phyloP scores from a whole-genome alignment of 1,139 yeast species.

The Blastobotrys petasosporus region DNA sequence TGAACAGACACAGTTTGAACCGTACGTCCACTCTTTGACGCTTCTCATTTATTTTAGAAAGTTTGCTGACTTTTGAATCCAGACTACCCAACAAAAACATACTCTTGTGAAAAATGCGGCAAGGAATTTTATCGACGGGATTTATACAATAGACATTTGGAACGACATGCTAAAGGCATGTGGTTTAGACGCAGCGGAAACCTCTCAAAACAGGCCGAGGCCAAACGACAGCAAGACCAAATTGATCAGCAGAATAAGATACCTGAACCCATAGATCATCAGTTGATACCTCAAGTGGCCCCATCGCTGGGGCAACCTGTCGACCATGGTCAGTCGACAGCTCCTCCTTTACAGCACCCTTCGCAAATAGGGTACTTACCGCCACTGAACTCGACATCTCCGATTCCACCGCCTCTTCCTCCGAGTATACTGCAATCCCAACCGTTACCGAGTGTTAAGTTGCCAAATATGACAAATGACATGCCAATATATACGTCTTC shows the following conservation, averaged over 20 bases:
- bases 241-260: too few species aligned
- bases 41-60: too few species aligned
- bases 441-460: not conserved
- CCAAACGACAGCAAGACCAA: not conserved
- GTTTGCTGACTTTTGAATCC: constrained; percentile 1
- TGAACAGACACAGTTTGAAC: constrained; percentile 19
- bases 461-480: not conserved
- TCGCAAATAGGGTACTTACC: not conserved
- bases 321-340: too few species aligned
- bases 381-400: not conserved
- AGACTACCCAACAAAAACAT: constrained; percentile 18
- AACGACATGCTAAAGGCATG: constrained; percentile 17
- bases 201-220: constrained; percentile 4
- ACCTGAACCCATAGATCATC: too few species aligned
- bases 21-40: constrained; percentile 18
- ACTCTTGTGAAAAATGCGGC: constrained; percentile 16
- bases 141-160: constrained; percentile 17
- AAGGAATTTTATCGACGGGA: constrained; percentile 18
- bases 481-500: not conserved
- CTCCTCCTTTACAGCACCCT: too few species aligned
- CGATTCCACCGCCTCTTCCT: not conserved
- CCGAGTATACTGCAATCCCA: not conserved
- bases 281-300: too few species aligned
- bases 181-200: constrained; percentile 16
- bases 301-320: too few species aligned